Base-by-base conservation (phyloP, 345 rosid genomes). In the Tarenaya hassleriana region DNA sequence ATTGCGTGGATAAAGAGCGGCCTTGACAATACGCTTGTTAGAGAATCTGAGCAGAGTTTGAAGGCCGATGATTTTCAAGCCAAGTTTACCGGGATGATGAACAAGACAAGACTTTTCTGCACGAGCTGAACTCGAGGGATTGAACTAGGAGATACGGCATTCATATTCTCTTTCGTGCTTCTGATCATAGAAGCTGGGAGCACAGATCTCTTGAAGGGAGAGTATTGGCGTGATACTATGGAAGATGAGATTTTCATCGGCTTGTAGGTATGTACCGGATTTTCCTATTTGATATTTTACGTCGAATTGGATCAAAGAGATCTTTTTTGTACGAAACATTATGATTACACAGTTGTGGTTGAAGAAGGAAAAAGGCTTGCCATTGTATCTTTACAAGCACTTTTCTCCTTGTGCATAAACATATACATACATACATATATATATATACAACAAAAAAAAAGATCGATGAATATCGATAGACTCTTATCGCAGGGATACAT, bases 1-100 rank as follows among this genome's bases (percentile, higher is more conserved):
- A 82, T 87, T 43, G 86, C 96, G 6, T 82, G 98, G 92, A 84
- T 84, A 37, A 81, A 58, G 62, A 87, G 89, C 47, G 84, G 85
- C 17, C 84, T 87, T 32, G 84, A 81, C 61, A 79, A 60, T 55
- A 54, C 68, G 11, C 51, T 54, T 35, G 59, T 60, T 40, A 82
- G 72, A 64, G 62, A 75, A 41, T 34, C 71, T 29, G 83, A 76
- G 52, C 69, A 56, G 59, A 56, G 53, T 53, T 32, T 66, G 51
- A 76, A 63, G 62, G 61, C 58, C 14, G 71, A 69, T 47, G 64
- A 44, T 35, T 50, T 37, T 59, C 55, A 60, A 50, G 63, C 52
- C 56, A 78, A 67, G 58, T 68, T 80, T 63, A 64, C 35, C 12
- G 88, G 79, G 15, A 71, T 72, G 75, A 68, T 47, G 64, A 38